These are phyloP conservation scores for Arachis monticola DNA, from an alignment of 331 rosid genomes.

Conservation along the genomic window DNA sequence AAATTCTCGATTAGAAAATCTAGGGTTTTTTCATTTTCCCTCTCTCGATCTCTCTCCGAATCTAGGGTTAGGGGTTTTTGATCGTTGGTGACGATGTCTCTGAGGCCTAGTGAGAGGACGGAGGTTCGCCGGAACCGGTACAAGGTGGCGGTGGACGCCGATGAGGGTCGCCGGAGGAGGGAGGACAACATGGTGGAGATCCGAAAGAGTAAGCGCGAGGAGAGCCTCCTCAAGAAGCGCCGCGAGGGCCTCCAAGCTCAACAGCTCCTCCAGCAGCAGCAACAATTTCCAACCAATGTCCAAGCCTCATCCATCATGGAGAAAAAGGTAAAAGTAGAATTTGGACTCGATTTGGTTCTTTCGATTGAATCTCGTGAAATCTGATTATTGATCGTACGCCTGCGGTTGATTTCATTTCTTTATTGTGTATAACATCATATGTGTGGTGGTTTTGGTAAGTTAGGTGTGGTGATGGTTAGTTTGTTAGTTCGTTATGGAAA, in stretches of 20 bases:
- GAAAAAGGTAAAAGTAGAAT: slow-evolving; percentile 58
- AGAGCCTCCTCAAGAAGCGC: slow-evolving; percentile 86
- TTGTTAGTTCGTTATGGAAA: slow-evolving; percentile 11
- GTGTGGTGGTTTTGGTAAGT: neutral
- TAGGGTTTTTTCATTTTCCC: slow-evolving; percentile 47
- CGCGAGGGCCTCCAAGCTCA: slow-evolving; percentile 86
- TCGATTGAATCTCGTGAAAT: neutral
- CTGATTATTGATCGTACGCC: neutral
- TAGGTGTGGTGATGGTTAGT: slow-evolving; percentile 15
- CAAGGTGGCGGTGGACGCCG: slow-evolving; percentile 92
- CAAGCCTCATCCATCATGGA: slow-evolving; percentile 62
- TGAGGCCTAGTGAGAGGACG: slow-evolving; percentile 81
- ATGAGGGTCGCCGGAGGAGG: slow-evolving; percentile 88
- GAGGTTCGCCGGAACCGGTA: slow-evolving; percentile 96
- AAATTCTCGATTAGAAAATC: slow-evolving; percentile 36
- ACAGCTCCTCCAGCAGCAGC: slow-evolving; percentile 49
- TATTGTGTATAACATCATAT: neutral
- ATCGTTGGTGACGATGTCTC: slow-evolving; percentile 61
- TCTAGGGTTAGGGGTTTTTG: slow-evolving; percentile 25
- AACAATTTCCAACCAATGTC: slow-evolving; percentile 54
- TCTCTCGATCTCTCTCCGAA: slow-evolving; percentile 21
- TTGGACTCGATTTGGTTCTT: slow-evolving; percentile 41
- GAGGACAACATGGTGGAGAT: slow-evolving; percentile 95
- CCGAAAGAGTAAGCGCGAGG: slow-evolving; percentile 93
- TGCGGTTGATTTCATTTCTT: neutral